Evolutionary conservation across 139 green algal genomes (phyloP).

Genomic region (Picochlorum sp.): DNA sequence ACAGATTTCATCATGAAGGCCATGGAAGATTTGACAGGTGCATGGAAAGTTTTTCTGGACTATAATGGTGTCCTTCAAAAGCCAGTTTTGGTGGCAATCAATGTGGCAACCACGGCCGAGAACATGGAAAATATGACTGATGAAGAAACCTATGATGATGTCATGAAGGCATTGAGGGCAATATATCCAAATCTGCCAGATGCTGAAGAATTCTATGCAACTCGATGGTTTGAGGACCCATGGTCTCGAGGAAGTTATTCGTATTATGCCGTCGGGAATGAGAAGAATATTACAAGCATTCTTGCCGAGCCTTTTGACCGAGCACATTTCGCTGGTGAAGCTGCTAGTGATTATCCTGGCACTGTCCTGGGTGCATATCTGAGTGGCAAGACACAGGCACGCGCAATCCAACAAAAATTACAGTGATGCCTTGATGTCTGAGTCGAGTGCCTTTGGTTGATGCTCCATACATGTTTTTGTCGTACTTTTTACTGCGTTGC

Average conservation of each 20-base stretch:
- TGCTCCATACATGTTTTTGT: no score
- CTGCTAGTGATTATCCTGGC: conserved; percentile 50
- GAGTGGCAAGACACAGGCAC: conserved; percentile 47
- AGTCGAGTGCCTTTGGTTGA: no score
- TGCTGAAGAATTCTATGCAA: conserved; percentile 20
- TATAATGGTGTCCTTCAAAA: conserved; percentile 1
- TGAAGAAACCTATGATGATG: conserved; percentile 10
- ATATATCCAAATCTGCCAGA: conserved; percentile 24
- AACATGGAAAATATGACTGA: conserved; percentile 31
- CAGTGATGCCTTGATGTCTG: no score
- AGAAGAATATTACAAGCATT: conserved; percentile 32
- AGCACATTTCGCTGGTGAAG: conserved; percentile 64
- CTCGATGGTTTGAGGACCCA: conserved; percentile 31
- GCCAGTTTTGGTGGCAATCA: conserved; percentile 40
- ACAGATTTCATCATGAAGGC: conserved; percentile 46
- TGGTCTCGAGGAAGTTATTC: conserved; percentile 44
- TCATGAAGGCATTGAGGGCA: conserved; percentile 16
- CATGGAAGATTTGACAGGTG: conserved; percentile 13
- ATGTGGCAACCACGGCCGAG: conserved; percentile 30
- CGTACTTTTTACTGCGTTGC: no score
- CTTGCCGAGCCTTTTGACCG: conserved; percentile 36
- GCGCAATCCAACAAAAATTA: no score
- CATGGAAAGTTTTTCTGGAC: conserved; percentile 18
- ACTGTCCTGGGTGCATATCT: conserved; percentile 63
- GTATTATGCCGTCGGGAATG: conserved; percentile 52